Conservation (phyloP, 306 rosid species). For the Inga oerstediana region DNA sequence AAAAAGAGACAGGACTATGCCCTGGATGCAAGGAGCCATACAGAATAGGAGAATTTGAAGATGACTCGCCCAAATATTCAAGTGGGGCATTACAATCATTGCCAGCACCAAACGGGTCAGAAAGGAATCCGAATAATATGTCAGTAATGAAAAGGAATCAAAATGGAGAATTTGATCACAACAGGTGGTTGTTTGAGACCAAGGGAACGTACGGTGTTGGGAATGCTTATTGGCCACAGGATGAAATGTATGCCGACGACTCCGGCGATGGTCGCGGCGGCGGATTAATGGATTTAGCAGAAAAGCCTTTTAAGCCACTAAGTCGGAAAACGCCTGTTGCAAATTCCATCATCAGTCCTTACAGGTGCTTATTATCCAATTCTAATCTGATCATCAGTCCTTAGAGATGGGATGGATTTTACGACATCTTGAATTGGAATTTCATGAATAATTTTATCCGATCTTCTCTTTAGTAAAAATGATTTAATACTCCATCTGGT, state of each 20-base stretch:
- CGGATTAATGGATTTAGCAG: conserved; percentile 55
- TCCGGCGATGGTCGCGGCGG: conserved; percentile 39
- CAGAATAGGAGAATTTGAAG: conserved; percentile 58
- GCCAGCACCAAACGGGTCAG: conserved; percentile 61
- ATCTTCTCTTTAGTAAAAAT: too few relatives aligned
- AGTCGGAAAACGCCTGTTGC: conserved; percentile 61
- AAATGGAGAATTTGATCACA: conserved; percentile 89
- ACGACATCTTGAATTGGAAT: too few relatives aligned
- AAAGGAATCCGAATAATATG: conserved; percentile 63
- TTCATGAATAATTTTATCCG: too few relatives aligned
- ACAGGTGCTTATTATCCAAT: conserved; percentile 50
- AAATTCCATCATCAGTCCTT: conserved; percentile 71
- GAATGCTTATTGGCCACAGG: conserved; percentile 73
- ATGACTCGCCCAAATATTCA: conserved; percentile 45
- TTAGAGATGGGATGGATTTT: background rate
- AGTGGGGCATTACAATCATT: conserved; percentile 55
- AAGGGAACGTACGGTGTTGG: conserved; percentile 91
- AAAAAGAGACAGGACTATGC: conserved; percentile 63
- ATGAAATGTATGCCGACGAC: conserved; percentile 48
- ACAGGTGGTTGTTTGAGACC: conserved; percentile 86
- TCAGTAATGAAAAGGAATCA: conserved; percentile 83
- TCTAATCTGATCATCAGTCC: background rate
- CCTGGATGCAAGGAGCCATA: conserved; percentile 94
- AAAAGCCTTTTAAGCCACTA: conserved; percentile 80
- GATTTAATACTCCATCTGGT: too few relatives aligned